Evolutionary conservation across 139 green algal genomes (phyloP), one percentile per base, ranked within the genome.

Genomic region (Cymbomonas tetramitiformis): DNA sequence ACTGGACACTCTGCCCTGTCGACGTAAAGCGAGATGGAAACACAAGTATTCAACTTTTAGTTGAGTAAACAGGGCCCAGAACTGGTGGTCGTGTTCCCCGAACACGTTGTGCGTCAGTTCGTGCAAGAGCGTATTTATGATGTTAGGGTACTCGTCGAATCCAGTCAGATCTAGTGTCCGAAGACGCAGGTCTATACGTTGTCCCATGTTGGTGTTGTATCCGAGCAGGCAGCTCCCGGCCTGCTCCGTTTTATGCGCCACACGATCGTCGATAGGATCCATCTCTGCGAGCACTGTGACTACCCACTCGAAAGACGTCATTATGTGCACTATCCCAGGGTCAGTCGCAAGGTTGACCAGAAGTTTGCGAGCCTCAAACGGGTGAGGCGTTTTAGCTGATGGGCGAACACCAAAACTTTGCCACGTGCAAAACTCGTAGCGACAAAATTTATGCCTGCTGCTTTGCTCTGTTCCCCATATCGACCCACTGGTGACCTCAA

Each of bases 111-210:
- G 86, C 0, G 84, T 69, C 38, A 75, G 56, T 34, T 75, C 67
- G 59, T 95, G 86, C 40, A 88, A 48, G 28, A 95, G 69, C 5
- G 86, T 94, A 53, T 87, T 72, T 0, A 74, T 39, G 15, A 95
- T 90, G 19, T 54, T 32, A 12, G 73, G 46, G 56, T 83, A 85
- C 57, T 80, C 80, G 24, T 79, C 62, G 51, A 88, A 84, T 19
- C 80, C 80, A 38, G 41, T 30, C 31, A 86, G 64, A 57, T 95
- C 82, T 51, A 94, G 84, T 2, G 86, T 95, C 24, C 85, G 72
- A 58, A 95, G 74, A 10, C 86, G 69, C 56, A 95, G 65, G 46
- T 51, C 69, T 39, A 95, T 91, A 60, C 88, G 78, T 60, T 83
- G 70, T 1, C 83, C 85, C 2, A 44, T 44, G 68, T 95, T 94